Conservation (phyloP, 73 alveolate species). For the Paramecium octaurelia region DNA sequence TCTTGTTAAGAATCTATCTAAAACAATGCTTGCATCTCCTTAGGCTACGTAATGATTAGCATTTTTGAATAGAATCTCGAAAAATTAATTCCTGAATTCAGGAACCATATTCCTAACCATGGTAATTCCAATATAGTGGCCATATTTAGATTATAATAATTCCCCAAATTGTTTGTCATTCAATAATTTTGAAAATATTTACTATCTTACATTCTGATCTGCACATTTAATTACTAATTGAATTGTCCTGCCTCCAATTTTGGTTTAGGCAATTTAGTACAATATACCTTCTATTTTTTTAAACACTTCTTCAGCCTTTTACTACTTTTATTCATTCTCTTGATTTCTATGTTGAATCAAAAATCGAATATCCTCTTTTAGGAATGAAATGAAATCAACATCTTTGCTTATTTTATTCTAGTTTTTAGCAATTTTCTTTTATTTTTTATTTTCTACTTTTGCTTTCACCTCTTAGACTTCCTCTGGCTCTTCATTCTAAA, state of each 20-base stretch:
- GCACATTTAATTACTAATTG: slow-evolving; percentile 45
- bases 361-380: not conserved
- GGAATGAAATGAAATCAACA: not conserved
- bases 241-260: slow-evolving; percentile 39
- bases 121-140: slow-evolving; percentile 47
- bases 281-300: not conserved
- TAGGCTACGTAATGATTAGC: not conserved
- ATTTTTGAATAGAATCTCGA: not conserved
- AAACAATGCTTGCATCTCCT: slow-evolving; percentile 37
- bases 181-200: slow-evolving; percentile 6
- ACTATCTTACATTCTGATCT: not conserved
- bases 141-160: slow-evolving; percentile 29
- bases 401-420: not conserved
- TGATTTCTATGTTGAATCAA: not conserved
- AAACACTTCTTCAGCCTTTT: not conserved
- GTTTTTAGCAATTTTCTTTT: not conserved
- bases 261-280: not conserved
- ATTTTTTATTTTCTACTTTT: not conserved
- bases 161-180: slow-evolving; percentile 2
- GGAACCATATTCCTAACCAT: slow-evolving; percentile 40
- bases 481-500: not conserved
- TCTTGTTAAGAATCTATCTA: slow-evolving; percentile 34
- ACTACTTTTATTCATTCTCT: not conserved
- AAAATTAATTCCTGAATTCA: slow-evolving; percentile 20
- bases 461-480: not conserved